Base-by-base conservation (phyloP, 2,329 filamentous ascomycete genomes). In the Mariannaea elegans region DNA sequence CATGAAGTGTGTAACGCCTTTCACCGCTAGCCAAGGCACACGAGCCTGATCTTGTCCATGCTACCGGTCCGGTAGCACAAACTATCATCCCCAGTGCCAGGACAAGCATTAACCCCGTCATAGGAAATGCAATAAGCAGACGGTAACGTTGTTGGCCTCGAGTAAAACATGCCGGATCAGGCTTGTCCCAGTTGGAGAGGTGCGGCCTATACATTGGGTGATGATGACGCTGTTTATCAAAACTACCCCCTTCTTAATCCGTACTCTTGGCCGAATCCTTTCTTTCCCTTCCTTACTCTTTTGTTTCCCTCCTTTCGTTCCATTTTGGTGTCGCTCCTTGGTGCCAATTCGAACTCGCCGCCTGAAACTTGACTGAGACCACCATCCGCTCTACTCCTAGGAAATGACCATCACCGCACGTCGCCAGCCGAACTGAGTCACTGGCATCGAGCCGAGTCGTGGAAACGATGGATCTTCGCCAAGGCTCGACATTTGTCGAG, bases 1-100 rank as follows among this genome's bases (percentile, higher is more conserved):
- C 73, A 74, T 70, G 46, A 21, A 62, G 60, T 42, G 72, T 75
- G 72, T 71, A 60, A 75, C 64, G 49, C 34, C 47, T 39, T 65
- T 32, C 47, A 54, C 59, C 54, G 60, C 49, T 56, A 45, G 46
- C 58, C 54, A 60, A 53, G 51, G 58, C 53, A 62, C 63, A 65
- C 63, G 59, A 70, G 65, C 67, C 60, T 63, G 63, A 63, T 65
- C 62, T 68, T 60, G 57, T 63, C 66, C 67, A 68, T 63, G 55
- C 59, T 51, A 61, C 62, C 67, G 64, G 65, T 60, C 63, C 64
- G 65, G 61, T 63, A 56, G 59, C 69, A 56, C 31, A 54, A 59
- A 64, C 59, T 52, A 58, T 59, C 56, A 63, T 13, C 29, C 60
- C 59, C 56, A 64, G 42, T 68, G 66, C 64, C 29, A 4, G 38